Conservation (phyloP, 176 grass and related monocot genomes). For the Oryza nivara region DNA sequence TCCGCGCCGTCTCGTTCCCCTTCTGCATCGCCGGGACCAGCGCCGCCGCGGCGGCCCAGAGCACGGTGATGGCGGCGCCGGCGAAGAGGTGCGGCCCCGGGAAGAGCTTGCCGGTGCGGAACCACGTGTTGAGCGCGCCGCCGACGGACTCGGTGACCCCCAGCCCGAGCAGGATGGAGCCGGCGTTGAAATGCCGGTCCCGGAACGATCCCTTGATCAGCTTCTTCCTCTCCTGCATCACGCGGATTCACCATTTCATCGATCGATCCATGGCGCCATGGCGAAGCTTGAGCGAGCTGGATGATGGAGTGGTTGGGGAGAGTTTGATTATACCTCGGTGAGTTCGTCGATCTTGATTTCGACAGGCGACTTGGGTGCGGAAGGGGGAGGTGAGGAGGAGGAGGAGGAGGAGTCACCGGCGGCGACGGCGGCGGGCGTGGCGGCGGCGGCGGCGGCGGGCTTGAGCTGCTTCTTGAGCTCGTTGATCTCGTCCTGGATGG, state of each 20-base stretch:
- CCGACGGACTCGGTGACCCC: conserved; percentile 78
- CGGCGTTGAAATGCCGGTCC: conserved; percentile 88
- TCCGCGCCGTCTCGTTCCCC: conserved; percentile 75
- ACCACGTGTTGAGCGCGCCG: conserved; percentile 80
- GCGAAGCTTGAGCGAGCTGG: neutral
- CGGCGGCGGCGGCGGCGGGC: conserved; percentile 33
- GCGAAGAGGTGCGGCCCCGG: conserved; percentile 92
- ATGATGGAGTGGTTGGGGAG: neutral
- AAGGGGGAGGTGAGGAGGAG: conserved; percentile 9
- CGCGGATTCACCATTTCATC: no score
- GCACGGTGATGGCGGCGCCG: conserved; percentile 77
- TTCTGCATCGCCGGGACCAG: conserved; percentile 95
- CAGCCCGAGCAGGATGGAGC: conserved; percentile 82
- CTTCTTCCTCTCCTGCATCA: conserved; percentile 74
- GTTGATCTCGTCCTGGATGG: conserved; percentile 87
- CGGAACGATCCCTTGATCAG: conserved; percentile 73
- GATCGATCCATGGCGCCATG: no score
- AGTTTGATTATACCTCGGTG: conserved; percentile 58
- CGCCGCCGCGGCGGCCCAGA: conserved; percentile 74
- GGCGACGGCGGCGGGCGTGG: conserved; percentile 46
- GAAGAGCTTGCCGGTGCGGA: conserved; percentile 89
- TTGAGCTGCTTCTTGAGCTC: conserved; percentile 88
- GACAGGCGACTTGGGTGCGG: conserved; percentile 47
- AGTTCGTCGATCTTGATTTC: conserved; percentile 81
- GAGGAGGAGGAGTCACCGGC: conserved; percentile 20